Evolutionary conservation across 306 rosid species (phyloP), one percentile per base, ranked within the genome.

Genomic region (Comarum palustre): DNA sequence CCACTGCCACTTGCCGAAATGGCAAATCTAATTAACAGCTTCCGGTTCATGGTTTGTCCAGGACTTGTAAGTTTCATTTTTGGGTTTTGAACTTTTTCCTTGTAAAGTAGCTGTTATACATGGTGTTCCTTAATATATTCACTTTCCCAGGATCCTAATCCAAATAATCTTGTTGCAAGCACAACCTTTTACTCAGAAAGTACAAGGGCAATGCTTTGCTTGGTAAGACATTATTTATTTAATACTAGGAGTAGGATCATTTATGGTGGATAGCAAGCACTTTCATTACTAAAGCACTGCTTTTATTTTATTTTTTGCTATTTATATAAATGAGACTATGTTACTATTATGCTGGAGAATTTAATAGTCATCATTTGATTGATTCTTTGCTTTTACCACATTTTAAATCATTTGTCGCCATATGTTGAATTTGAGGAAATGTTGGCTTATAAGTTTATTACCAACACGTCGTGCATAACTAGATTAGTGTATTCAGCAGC

Each of bases 131-230:
- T 50, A 42, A 74, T 59, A 68, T 55, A 67, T 80, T 77, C 63
- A 81, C 68, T 81, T 69, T 72, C 78, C 48, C 58, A 95, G 99
- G 99, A 95, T 71, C 99, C 99, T 46, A 95, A 95, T 84, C 97
- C 99, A 57, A 95, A 95, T 79, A 95, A 95, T 79, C 88, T 92
- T 57, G 93, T 92, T 36, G 96, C 87, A 32, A 90, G 99, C 76
- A 88, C 96, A 51, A 90, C 96, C 42, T 95, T 89, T 82, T 90
- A 76, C 86, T 95, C 99, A 61, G 99, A 95, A 78, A 88, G 87
- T 77, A 95, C 96, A 32, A 88, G 87, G 78, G 92, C 97, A 70
- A 91, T 95, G 99, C 96, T 95, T 47, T 95, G 99, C 84, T 82
- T 95, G 78, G 99, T 95, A 88, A 91, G 96, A 46, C 71, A 17